Conservation (phyloP, 169 alveolate species). For the Cryptosporidium ryanae region DNA sequence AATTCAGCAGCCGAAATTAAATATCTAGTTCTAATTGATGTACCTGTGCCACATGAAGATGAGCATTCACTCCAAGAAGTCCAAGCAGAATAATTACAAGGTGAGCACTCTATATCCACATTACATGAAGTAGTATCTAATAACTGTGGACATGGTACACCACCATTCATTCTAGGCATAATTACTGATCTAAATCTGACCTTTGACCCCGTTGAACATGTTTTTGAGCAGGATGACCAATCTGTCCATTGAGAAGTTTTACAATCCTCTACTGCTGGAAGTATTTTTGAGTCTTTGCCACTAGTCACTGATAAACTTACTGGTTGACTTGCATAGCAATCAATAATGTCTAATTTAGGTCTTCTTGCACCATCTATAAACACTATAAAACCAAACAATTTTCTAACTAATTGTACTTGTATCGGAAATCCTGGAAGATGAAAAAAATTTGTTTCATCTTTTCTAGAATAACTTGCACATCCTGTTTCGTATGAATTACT, state of each 20-base stretch:
- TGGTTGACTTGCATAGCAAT: conserved; percentile 35
- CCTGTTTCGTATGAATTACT: conserved; percentile 5
- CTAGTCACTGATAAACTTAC: background rate
- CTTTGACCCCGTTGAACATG: conserved; percentile 64
- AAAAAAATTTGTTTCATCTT: conserved; percentile 11
- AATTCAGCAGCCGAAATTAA: conserved; percentile 38
- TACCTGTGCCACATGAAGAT: conserved; percentile 50
- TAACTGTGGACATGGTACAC: conserved; percentile 27
- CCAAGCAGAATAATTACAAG: conserved; percentile 34
- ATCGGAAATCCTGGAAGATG: conserved; percentile 14
- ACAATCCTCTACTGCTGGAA: conserved; percentile 78
- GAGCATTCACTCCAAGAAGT: conserved; percentile 30
- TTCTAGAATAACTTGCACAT: conserved; percentile 38
- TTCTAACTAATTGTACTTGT: conserved; percentile 31
- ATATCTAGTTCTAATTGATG: conserved; percentile 70
- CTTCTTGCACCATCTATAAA: conserved; percentile 64
- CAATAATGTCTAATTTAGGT: conserved; percentile 35
- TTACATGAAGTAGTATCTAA: conserved; percentile 34
- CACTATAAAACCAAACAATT: conserved; percentile 61
- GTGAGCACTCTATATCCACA: conserved; percentile 56
- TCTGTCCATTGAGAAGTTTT: conserved; percentile 78
- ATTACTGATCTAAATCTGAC: conserved; percentile 54
- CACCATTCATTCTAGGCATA: conserved; percentile 69
- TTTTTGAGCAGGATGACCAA: conserved; percentile 77
- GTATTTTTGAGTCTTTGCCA: conserved; percentile 25